A percentile compares a stretch with the other conserved stretches of the same genome.
phyloP scores from a whole-genome alignment of 2,329 filamentous ascomycete genomes.

The Nannizzia gypsea region DNA sequence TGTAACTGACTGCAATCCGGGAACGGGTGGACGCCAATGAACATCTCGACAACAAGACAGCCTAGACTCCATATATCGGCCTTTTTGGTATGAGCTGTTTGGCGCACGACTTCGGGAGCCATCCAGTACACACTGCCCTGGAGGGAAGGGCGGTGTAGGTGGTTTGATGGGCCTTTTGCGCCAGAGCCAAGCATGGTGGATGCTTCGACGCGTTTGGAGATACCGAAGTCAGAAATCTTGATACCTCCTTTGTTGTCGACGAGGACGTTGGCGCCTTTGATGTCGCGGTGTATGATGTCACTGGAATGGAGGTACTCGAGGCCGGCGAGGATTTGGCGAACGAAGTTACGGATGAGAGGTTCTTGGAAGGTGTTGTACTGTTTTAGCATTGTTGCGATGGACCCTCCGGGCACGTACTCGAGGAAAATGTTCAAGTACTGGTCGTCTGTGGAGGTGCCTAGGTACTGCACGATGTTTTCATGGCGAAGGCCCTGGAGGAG shows the following conservation, averaged over 20 bases:
- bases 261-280: slow-evolving; percentile 97
- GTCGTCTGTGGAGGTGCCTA: slow-evolving; percentile 84
- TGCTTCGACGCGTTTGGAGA: slow-evolving; percentile 93
- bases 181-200: slow-evolving; percentile 57
- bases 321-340: slow-evolving; percentile 85
- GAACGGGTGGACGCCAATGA: slow-evolving; percentile 92
- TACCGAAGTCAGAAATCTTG: slow-evolving; percentile 98
- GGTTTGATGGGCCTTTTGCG: slow-evolving; percentile 27
- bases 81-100: slow-evolving; percentile 95
- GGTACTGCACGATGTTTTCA: slow-evolving; percentile 94
- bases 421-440: slow-evolving; percentile 98
- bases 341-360: slow-evolving; percentile 88
- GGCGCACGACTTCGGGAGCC: slow-evolving; percentile 96
- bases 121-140: slow-evolving; percentile 99
- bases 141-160: slow-evolving; percentile 55
- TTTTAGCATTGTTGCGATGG: slow-evolving; percentile 96
- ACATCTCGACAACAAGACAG: slow-evolving; percentile 97
- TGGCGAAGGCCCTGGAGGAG: slow-evolving; percentile 89
- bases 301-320: slow-evolving; percentile 85
- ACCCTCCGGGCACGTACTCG: slow-evolving; percentile 94
- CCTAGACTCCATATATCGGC: slow-evolving; percentile 98
- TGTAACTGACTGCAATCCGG: slow-evolving; percentile 94
- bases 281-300: slow-evolving; percentile 96
- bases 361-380: slow-evolving; percentile 93
- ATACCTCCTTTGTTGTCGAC: slow-evolving; percentile 98